Percentiles rank a stretch among this genome's conserved stretches.
Evolutionary conservation across 352 stramenopile species (phyloP).

Genomic region (Paralagenidium karlingii): DNA sequence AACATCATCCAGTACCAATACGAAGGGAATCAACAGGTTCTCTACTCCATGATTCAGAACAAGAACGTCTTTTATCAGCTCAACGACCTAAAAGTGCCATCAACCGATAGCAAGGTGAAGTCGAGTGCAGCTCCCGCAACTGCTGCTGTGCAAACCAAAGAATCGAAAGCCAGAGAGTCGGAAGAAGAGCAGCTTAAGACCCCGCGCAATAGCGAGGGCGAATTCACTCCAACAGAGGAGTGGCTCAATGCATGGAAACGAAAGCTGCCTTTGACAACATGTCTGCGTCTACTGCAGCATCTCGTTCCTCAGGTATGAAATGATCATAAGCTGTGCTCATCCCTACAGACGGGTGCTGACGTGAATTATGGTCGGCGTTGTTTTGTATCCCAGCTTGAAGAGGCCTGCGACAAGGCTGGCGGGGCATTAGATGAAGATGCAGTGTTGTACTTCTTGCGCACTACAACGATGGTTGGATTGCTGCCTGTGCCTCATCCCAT

Average conservation of each 20-base stretch:
- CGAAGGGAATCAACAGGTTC: slow-evolving; percentile 92
- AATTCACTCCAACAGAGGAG: slow-evolving; percentile 83
- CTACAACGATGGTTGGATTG: slow-evolving; percentile 98
- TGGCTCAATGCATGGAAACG: slow-evolving; percentile 94
- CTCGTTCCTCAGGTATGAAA: slow-evolving; percentile 80
- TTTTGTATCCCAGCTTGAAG: slow-evolving; percentile 28
- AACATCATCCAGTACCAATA: slow-evolving; percentile 99
- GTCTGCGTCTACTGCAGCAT: slow-evolving; percentile 90
- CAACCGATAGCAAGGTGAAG: slow-evolving; percentile 9
- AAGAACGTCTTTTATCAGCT: slow-evolving; percentile 91
- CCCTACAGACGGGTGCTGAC: neutral
- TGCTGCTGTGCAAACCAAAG: slow-evolving; percentile 3
- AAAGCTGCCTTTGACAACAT: slow-evolving; percentile 91
- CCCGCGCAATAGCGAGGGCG: slow-evolving; percentile 23
- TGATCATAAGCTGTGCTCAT: too few species aligned
- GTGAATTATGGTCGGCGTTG: neutral
- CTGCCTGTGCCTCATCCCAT: slow-evolving; percentile 95
- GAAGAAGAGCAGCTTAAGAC: slow-evolving; percentile 9
- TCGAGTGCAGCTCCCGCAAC: slow-evolving; percentile 1
- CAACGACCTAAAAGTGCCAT: slow-evolving; percentile 83
- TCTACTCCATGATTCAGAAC: slow-evolving; percentile 97
- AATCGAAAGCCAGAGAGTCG: slow-evolving; percentile 8
- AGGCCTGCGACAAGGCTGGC: slow-evolving; percentile 56
- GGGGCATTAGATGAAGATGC: slow-evolving; percentile 90
- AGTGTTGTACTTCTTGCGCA: slow-evolving; percentile 94